Evolutionary conservation across 352 stramenopile species (phyloP).

Genomic region (Globisporangium radiosum): DNA sequence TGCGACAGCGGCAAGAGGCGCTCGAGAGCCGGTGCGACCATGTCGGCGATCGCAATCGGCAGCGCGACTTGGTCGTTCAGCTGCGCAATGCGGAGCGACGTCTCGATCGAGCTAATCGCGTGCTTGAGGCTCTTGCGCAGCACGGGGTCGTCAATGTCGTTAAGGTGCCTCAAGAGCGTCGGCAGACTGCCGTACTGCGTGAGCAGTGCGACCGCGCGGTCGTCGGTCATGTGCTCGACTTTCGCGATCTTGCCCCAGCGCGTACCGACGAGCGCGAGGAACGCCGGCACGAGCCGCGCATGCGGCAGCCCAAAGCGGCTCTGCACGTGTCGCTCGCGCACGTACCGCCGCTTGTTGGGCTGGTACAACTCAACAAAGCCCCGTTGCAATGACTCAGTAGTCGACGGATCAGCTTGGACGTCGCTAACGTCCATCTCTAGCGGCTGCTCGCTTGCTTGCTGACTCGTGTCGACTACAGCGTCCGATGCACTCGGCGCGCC

Average conservation of each 20-base stretch:
- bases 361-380: conserved; percentile 62
- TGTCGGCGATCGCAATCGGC: conserved; percentile 40
- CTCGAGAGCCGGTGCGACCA: conserved; percentile 32
- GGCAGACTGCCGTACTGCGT: conserved; percentile 51
- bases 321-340: conserved; percentile 52
- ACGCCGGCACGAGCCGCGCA: conserved; percentile 48
- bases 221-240: conserved; percentile 48
- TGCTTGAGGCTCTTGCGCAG: conserved; percentile 64
- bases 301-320: conserved; percentile 45
- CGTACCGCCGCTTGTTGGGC: conserved; percentile 59
- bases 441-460: neutral
- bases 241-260: conserved; percentile 60
- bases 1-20: conserved; percentile 2
- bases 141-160: conserved; percentile 42
- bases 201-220: conserved; percentile 55
- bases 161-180: conserved; percentile 50
- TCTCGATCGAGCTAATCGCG: conserved; percentile 67
- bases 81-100: conserved; percentile 71
- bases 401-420: neutral
- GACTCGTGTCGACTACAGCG: too few relatives aligned
- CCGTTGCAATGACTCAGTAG: neutral
- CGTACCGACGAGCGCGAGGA: conserved; percentile 58
- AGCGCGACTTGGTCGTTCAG: conserved; percentile 43
- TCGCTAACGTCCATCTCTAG: neutral
- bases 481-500: neutral